Conservation (phyloP, 169 alveolate species). For the Cryptosporidium canis region DNA sequence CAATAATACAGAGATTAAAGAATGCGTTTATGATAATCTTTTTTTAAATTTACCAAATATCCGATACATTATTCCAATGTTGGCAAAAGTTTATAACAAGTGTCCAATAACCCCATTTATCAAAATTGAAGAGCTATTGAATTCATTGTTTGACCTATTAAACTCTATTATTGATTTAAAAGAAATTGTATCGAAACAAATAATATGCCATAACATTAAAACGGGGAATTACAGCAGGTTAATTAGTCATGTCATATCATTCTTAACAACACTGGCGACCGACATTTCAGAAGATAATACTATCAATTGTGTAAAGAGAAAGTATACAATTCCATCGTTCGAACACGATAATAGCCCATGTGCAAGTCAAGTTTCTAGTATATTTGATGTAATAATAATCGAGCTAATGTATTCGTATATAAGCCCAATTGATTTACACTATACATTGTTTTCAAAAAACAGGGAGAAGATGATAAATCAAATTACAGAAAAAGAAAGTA, state of each 20-base stretch:
- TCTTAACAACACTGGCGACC: not conserved
- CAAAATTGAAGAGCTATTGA: not conserved
- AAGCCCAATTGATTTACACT: constrained; percentile 18
- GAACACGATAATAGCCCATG: not conserved
- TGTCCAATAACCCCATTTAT: constrained; percentile 58
- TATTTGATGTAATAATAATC: not conserved
- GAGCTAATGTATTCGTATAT: not conserved
- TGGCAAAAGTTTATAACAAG: constrained; percentile 5
- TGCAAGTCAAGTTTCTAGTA: not conserved
- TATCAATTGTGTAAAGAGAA: not conserved
- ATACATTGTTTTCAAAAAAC: not conserved
- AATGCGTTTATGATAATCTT: not conserved
- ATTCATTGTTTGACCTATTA: not conserved
- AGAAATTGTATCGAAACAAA: not conserved
- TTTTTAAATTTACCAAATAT: constrained; percentile 3
- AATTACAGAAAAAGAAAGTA: not conserved
- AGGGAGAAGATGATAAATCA: not conserved
- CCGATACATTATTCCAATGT: not conserved
- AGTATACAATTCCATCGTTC: not conserved
- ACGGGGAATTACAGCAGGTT: not conserved
- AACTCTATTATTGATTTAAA: constrained; percentile 20
- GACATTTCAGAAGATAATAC: constrained; percentile 5
- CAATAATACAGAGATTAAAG: not conserved
- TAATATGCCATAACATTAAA: not conserved
- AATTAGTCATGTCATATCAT: not conserved